These are phyloP conservation scores for Ustilago vetiveriae DNA, from an alignment of 1,284 basidiomycete species.

Conservation along the genomic window DNA sequence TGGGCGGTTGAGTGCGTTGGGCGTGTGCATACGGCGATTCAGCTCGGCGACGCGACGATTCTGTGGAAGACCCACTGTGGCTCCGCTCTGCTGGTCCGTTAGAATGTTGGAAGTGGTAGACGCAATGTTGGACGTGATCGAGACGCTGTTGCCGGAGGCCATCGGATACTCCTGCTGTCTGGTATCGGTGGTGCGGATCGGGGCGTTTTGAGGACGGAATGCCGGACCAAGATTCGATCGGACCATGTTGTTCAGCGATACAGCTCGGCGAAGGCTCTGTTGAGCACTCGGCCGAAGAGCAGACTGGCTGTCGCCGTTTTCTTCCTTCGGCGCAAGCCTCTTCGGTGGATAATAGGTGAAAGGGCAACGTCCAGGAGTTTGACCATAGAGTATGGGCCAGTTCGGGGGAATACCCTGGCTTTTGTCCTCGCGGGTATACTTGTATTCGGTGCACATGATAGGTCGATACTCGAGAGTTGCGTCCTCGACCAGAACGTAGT, in stretches of 20 bases:
- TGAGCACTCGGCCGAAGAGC: conserved; percentile 16
- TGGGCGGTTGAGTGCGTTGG: conserved; percentile 22
- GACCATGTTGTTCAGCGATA: conserved; percentile 80
- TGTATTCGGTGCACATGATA: conserved; percentile 72
- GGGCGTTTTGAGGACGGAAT: conserved; percentile 15
- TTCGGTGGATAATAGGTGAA: conserved; percentile 63
- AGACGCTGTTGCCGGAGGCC: conserved; percentile 78
- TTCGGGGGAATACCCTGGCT: conserved; percentile 56
- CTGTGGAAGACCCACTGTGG: conserved; percentile 41
- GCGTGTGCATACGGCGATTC: conserved; percentile 53
- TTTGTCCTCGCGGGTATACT: conserved; percentile 54
- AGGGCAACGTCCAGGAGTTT: conserved; percentile 67
- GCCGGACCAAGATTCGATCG: conserved; percentile 62
- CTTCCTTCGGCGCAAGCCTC: conserved; percentile 21
- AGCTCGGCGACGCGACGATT: conserved; percentile 56
- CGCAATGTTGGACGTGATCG: conserved; percentile 85
- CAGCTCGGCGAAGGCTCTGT: conserved; percentile 74
- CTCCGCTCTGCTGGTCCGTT: conserved; percentile 37
- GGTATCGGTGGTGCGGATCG: conserved; percentile 22
- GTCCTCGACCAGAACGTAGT: conserved; percentile 91
- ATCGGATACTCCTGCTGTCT: conserved; percentile 52
- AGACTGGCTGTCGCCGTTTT: conserved; percentile 8
- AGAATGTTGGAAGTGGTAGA: conserved; percentile 78
- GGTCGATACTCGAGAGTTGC: conserved; percentile 77
- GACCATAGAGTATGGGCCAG: conserved; percentile 71